These are phyloP conservation scores for Hortiboletus campestris DNA, from an alignment of 768 basidiomycete genomes.

Conservation along the genomic window DNA sequence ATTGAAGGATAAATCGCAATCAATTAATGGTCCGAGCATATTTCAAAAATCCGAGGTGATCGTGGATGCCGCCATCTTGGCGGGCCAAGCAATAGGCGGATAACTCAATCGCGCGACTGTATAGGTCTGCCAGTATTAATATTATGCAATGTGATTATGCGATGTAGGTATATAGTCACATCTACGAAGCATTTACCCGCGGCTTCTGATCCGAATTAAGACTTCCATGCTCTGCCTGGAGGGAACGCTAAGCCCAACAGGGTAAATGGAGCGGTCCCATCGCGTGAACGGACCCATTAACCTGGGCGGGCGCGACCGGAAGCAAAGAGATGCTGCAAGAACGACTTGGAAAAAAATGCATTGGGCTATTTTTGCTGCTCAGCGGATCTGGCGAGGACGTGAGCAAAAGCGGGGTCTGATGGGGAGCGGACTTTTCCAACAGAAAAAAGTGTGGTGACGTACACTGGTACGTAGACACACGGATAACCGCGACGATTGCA, in stretches of 20 bases:
- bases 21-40: conserved; percentile 14
- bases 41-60: conserved; percentile 29
- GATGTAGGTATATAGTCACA: conserved; percentile 25
- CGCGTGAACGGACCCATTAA: conserved; percentile 24
- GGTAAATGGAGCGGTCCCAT: conserved; percentile 12
- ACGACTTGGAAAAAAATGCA: background rate
- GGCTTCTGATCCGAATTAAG: conserved; percentile 11
- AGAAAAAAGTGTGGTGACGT: conserved; percentile 29
- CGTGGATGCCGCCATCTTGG: conserved; percentile 11
- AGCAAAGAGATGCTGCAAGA: conserved; percentile 22
- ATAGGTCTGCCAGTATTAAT: conserved; percentile 12
- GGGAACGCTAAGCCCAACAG: conserved; percentile 8
- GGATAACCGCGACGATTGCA: conserved; percentile 58
- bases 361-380: conserved; percentile 33
- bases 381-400: conserved; percentile 20
- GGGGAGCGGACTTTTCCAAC: conserved; percentile 5
- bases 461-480: conserved; percentile 68
- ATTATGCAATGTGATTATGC: conserved; percentile 27
- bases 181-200: conserved; percentile 14
- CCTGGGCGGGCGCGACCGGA: conserved; percentile 12
- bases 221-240: background rate
- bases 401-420: conserved; percentile 7
- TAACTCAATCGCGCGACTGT: background rate
- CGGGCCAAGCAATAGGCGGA: background rate
- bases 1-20: conserved; percentile 20